Percentiles rank a stretch among this genome's conserved stretches.
Evolutionary conservation across 768 basidiomycete genomes (phyloP).

Genomic region (Agrocybe chaxingu): DNA sequence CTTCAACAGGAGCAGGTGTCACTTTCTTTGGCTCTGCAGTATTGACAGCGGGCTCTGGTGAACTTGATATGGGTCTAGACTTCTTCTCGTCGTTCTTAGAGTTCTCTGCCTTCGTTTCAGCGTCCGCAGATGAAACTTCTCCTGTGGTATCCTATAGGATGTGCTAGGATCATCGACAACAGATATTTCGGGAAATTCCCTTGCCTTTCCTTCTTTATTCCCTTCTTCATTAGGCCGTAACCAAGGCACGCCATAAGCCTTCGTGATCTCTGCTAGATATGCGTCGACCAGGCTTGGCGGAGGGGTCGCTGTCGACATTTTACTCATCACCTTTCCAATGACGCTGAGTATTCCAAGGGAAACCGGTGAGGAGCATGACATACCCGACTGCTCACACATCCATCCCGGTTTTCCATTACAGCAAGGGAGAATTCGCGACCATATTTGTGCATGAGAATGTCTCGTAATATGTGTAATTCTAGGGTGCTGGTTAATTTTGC

Average conservation of each 20-base stretch:
- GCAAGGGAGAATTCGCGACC: conserved; percentile 85
- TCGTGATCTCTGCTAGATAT: conserved; percentile 87
- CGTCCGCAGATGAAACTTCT: too few species aligned
- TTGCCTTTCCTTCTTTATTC: neutral
- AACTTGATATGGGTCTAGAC: too few species aligned
- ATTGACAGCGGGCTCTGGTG: too few species aligned
- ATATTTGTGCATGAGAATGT: conserved; percentile 94
- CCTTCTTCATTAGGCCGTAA: conserved; percentile 1
- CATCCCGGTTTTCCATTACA: conserved; percentile 83
- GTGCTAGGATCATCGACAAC: too few species aligned
- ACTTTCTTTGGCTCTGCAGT: too few species aligned
- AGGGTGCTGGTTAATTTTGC: conserved; percentile 1
- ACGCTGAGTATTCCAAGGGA: neutral
- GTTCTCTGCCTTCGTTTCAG: too few species aligned
- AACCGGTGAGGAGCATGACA: conserved; percentile 21
- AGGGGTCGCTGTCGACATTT: conserved; percentile 70
- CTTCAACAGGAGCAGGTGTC: too few species aligned
- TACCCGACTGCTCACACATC: conserved; percentile 82
- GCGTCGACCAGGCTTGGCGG: conserved; percentile 75
- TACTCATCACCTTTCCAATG: conserved; percentile 62
- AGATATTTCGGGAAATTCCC: too few species aligned
- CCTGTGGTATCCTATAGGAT: too few species aligned
- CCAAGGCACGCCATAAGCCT: conserved; percentile 80
- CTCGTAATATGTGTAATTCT: conserved; percentile 90
- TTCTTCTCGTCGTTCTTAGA: too few species aligned